phyloP scores from a whole-genome alignment of 805 yeast species.

The Wickerhamomyces alni region DNA sequence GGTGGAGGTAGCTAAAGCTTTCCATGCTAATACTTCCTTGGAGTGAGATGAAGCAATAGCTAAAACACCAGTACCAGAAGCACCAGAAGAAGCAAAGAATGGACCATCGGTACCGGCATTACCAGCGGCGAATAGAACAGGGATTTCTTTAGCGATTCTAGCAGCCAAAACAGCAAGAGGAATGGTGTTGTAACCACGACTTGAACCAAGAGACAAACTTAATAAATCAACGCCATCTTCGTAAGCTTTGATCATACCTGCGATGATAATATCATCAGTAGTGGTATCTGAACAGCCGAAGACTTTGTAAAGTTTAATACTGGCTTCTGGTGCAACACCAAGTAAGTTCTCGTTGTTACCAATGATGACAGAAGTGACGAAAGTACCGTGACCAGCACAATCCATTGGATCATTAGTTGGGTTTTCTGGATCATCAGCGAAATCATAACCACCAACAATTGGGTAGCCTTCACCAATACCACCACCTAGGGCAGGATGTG shows the following conservation, averaged over 20 bases:
- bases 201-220: slow-evolving; percentile 10
- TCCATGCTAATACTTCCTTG: slow-evolving; percentile 4
- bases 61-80: slow-evolving; percentile 8
- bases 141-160: slow-evolving; percentile 7
- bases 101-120: slow-evolving; percentile 10
- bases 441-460: slow-evolving; percentile 12
- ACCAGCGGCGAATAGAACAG: slow-evolving; percentile 14
- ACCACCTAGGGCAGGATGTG: slow-evolving; percentile 5
- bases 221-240: slow-evolving; percentile 11
- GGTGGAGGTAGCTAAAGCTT: slow-evolving; percentile 6
- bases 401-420: slow-evolving; percentile 12
- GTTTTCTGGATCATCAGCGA: slow-evolving; percentile 2
- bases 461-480: slow-evolving; percentile 5
- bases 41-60: slow-evolving; percentile 12
- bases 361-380: slow-evolving; percentile 12
- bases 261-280: slow-evolving; percentile 11
- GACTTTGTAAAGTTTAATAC: slow-evolving; percentile 11
- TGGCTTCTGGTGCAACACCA: slow-evolving; percentile 15
- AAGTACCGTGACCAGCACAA: slow-evolving; percentile 16
- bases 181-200: slow-evolving; percentile 8
- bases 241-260: slow-evolving; percentile 11
- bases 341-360: slow-evolving; percentile 2
- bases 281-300: slow-evolving; percentile 8
- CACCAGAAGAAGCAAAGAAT: slow-evolving; percentile 11
- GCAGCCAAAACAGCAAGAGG: slow-evolving; percentile 10